Conservation (phyloP, 225 moss, liverwort and hornwort genomes). For the Pseudisothecium myosuroides region DNA sequence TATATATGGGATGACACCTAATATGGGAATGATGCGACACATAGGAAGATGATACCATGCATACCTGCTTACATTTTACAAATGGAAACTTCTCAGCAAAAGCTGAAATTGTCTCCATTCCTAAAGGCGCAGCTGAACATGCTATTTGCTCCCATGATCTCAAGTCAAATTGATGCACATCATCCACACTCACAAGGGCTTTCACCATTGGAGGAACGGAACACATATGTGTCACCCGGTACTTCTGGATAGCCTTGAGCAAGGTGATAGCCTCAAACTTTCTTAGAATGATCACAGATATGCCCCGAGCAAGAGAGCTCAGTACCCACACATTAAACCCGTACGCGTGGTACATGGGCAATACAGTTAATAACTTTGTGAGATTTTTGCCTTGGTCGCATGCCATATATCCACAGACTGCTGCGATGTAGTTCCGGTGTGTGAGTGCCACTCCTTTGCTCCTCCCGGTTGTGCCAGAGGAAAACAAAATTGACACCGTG, state of each 20-base stretch:
- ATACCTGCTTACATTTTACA: conserved; percentile 22
- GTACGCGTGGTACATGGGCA: conserved; percentile 12
- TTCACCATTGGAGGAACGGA: conserved; percentile 27
- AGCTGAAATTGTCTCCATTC: background rate
- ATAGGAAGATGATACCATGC: background rate
- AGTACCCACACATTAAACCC: background rate
- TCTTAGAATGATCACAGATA: background rate
- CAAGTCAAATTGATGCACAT: conserved; percentile 8
- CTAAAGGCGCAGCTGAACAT: conserved; percentile 15
- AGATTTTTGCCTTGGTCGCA: background rate
- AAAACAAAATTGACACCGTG: background rate
- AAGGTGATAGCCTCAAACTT: background rate
- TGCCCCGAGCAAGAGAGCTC: background rate
- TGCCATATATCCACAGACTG: background rate
- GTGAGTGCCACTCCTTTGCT: conserved; percentile 14
- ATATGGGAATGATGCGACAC: no score
- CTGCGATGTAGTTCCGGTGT: background rate
- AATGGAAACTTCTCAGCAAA: conserved; percentile 10
- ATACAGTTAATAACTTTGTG: background rate
- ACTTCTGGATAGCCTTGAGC: background rate
- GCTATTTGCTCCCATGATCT: conserved; percentile 12
- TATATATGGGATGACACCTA: no score
- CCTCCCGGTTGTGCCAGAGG: conserved; percentile 6
- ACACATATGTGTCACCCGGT: background rate
- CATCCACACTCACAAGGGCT: background rate